Evolutionary conservation across 2,329 filamentous ascomycete species (phyloP), one percentile per base, ranked within the genome.

Genomic region (Phialophora chinensis): DNA sequence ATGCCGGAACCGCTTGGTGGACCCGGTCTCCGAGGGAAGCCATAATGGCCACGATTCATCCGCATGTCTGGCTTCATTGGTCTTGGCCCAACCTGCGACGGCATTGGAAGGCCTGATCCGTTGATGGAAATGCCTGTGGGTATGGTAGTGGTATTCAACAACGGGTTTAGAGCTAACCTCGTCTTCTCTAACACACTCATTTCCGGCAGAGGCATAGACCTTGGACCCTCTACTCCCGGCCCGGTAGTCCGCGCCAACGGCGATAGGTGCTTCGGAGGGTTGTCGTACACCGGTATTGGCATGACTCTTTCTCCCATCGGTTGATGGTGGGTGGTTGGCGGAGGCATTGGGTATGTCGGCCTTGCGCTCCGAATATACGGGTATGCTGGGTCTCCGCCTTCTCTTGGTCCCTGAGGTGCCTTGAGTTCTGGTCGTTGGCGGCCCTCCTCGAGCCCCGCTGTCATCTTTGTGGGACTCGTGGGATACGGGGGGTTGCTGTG

Each of bases 141-240:
- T 71, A 73, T 80, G 77, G 74, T 77, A 77, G 75, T 80, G 75
- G 75, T 79, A 75, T 74, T 69, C 35, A 61, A 62, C 20, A 62
- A 62, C 44, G 66, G 72, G 23, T 57, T 62, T 25, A 62, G 55
- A 17, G 53, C 60, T 42, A 63, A 59, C 67, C 25, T 66, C 38
- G 42, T 35, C 42, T 58, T 64, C 44, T 54, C 42, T 33, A 59
- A 20, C 29, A 47, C 29, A 35, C 12, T 65, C 56, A 53, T 35
- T 44, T 33, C 11, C 47, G 25, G 54, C 44, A 27, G 60, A 23
- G 60, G 61, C 58, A 65, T 67, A 25, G 73, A 31, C 54, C 66
- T 72, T 67, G 54, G 62, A 52, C 60, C 66, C 66, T 62, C 66
- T 70, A 38, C 63, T 47, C 11, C 70, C 66, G 27, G 72, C 68